phyloP scores from a whole-genome alignment of 257 asterid genomes.

The Misopates orontium region DNA sequence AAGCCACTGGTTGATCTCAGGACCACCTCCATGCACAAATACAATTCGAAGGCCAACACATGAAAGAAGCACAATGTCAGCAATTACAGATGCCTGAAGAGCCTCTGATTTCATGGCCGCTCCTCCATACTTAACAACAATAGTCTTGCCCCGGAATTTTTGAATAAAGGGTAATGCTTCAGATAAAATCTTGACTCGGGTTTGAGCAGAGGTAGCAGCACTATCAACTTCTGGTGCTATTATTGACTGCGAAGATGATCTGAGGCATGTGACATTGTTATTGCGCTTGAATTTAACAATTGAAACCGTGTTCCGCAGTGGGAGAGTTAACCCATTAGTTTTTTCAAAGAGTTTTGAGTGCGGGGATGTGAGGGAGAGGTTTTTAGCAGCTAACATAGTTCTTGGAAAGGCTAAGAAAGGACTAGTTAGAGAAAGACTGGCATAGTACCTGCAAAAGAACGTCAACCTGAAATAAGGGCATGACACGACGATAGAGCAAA shows the following conservation, averaged over 20 bases:
- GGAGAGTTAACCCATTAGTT: constrained; percentile 27
- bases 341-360: constrained; percentile 22
- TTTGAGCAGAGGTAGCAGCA: constrained; percentile 49
- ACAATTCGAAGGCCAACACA: constrained; percentile 81
- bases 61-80: constrained; percentile 76
- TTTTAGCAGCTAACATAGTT: constrained; percentile 55
- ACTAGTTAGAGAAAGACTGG: no score
- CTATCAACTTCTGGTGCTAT: constrained; percentile 32
- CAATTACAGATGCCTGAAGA: constrained; percentile 81
- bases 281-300: constrained; percentile 25
- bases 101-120: constrained; percentile 85
- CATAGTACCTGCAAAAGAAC: no score
- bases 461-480: no score
- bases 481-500: no score
- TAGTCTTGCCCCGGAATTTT: constrained; percentile 73
- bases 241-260: constrained; percentile 41
- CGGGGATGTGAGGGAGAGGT: constrained; percentile 40
- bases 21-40: constrained; percentile 84
- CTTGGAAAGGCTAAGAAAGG: background rate
- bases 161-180: constrained; percentile 84
- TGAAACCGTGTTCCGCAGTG: constrained; percentile 23
- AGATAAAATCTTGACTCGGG: constrained; percentile 66
- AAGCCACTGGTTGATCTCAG: constrained; percentile 83
- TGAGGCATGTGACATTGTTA: constrained; percentile 35
- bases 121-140: constrained; percentile 86